Conservation (phyloP, 495 filamentous ascomycete species). For the Lichenothelia convexa region DNA sequence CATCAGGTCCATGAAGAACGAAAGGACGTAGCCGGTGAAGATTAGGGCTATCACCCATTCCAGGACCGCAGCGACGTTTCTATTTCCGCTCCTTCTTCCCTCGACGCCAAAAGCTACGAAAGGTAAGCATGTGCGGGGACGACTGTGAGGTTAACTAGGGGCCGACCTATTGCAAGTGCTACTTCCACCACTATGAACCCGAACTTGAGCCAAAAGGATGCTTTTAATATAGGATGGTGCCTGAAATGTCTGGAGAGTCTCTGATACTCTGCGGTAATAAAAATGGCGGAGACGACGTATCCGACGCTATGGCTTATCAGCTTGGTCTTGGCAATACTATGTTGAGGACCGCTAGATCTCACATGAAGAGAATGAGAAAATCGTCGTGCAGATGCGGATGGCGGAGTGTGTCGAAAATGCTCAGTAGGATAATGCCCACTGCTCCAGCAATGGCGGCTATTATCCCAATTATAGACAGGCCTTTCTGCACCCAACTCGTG, state of each 20-base stretch:
- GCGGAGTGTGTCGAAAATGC: slow-evolving; percentile 60
- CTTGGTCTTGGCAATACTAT: neutral
- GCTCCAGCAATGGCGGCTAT: slow-evolving; percentile 60
- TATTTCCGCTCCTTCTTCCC: too few relatives aligned
- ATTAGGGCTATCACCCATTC: slow-evolving; percentile 81
- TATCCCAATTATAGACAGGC: slow-evolving; percentile 49
- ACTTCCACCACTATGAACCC: slow-evolving; percentile 65
- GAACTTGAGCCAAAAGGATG: slow-evolving; percentile 69
- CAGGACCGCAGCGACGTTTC: slow-evolving; percentile 29
- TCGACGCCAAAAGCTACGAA: too few relatives aligned
- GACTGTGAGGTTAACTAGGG: too few relatives aligned
- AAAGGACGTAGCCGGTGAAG: slow-evolving; percentile 78
- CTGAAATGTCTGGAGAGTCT: slow-evolving; percentile 62
- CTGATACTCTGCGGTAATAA: slow-evolving; percentile 77
- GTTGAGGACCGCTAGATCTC: slow-evolving; percentile 19
- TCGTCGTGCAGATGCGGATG: slow-evolving; percentile 51
- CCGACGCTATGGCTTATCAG: slow-evolving; percentile 25
- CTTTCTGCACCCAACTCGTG: slow-evolving; percentile 45
- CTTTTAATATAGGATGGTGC: slow-evolving; percentile 49
- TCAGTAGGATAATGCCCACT: slow-evolving; percentile 58
- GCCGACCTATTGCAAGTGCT: slow-evolving; percentile 40
- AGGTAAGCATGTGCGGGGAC: too few relatives aligned
- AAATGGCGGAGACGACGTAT: slow-evolving; percentile 64
- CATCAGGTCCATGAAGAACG: slow-evolving; percentile 73
- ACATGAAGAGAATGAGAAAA: slow-evolving; percentile 73